Base-by-base conservation (phyloP, 768 basidiomycete genomes). In the Suillus placidus region DNA sequence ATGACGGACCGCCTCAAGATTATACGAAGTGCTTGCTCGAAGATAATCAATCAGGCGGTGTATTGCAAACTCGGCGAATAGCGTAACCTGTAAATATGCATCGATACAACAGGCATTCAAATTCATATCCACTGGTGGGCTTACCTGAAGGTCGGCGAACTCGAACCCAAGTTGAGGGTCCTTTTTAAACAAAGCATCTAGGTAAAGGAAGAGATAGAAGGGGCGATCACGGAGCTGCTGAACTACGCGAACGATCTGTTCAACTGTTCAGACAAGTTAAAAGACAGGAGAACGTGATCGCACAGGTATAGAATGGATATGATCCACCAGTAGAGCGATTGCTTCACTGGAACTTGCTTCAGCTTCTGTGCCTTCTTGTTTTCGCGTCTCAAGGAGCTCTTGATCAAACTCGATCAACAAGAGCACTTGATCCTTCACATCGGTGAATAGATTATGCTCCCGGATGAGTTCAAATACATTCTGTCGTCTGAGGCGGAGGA, bases 251-350 rank as follows among this genome's bases (percentile, higher is more conserved):
- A 86, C 85, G 49, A 94, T 90, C 97, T 98, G 70, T 6, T 47
- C 45, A 40, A 30, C 12, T n/a, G 18, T 71, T 34, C 63, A 64
- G n/a, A 38, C 7, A n/a, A n/a, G 7, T 45, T 7, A 30, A 45
- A 13, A 34, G 23, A 37, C 10, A 4, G 6, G 30, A 26, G 63
- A 14, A 20, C 47, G 40, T 45, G 35, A 26, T 81, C 88, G 68
- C 64, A 95, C 97, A 5, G 96, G 95, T 73, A 99, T 98, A 16
- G 97, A 97, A 73, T 99, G 93, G 1, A 93, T 92, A 72, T 99
- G 94, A 68, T 98, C 90, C 18, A 98, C 95, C 34, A 99, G 83
- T 63, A 99, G 72, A 38, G 85, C 85, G 66, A 99, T 94, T 0
- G 95, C 95, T 43, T 90, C 86, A 42, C 94, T 93, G 64, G 88